Base-by-base conservation (phyloP, 2,329 filamentous ascomycete genomes). In the Fusarium ambrosium region DNA sequence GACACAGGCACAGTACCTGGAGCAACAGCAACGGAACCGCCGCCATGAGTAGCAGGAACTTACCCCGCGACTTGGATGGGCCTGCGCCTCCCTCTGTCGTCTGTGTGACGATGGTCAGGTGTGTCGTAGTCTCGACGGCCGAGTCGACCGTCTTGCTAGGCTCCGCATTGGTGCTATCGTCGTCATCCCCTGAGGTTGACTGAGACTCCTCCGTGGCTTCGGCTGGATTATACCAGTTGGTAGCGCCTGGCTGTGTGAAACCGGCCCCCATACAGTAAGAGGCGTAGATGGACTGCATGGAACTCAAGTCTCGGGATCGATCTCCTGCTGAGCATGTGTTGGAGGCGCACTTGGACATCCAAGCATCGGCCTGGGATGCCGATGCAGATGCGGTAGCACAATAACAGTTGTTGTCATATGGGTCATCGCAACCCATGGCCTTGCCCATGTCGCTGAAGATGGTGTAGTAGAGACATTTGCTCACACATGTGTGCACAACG, bases 221-320 rank as follows among this genome's bases (percentile, higher is more conserved):
- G 4, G 75, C 78, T 5, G 76, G 75, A 32, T 66, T 78, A 55
- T 77, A 80, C 77, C 78, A 77, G 10, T 65, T 55, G 7, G 70
- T 75, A 29, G 77, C 77, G 36, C 78, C 78, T 1, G 77, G 70
- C 2, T 80, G 78, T 0, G 73, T 74, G 60, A 73, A 80, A 1
- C 78, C 77, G 1, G 78, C 78, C 9, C 58, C 77, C 69, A 79
- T 79, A 16, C 78, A 80, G 29, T 80, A 80, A 1, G 78, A 78
- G 24, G 62, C 78, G 24, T 80, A 80, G 59, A 74, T 59, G 18
- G 76, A 78, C 20, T 78, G 71, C 70, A 80, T 77, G 7, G 77
- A 74, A n/a, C 22, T 73, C 48, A 80, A 66, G 58, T 80, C 78
- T 7, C 75, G 66, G 13, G 70, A 56, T 6, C 60, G 66, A 60